Percentiles rank a stretch among this genome's conserved stretches.
These are phyloP conservation scores for Citrus reticulata DNA, from an alignment of 345 rosid genomes.

Conservation along the genomic window DNA sequence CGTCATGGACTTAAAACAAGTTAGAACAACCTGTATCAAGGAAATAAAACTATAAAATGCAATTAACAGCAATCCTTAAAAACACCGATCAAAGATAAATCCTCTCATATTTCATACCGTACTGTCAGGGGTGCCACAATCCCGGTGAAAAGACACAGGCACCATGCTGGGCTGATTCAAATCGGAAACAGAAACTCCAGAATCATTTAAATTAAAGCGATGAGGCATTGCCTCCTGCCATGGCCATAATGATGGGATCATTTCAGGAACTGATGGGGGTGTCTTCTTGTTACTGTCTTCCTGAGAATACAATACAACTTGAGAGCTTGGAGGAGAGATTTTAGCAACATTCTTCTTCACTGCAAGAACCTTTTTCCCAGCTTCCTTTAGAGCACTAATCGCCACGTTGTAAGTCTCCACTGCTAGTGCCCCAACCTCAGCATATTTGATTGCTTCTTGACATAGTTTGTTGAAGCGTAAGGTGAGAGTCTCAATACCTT, in stretches of 20 bases:
- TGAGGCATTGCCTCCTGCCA: conserved; percentile 48
- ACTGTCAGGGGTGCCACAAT: conserved; percentile 35
- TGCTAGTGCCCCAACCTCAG: conserved; percentile 56
- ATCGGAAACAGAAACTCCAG: conserved; percentile 47
- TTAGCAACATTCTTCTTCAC: conserved; percentile 45
- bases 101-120: conserved; percentile 28
- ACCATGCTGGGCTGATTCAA: conserved; percentile 50
- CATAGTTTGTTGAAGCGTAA: conserved; percentile 56
- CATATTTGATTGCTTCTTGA: conserved; percentile 50
- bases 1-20: conserved; percentile 68
- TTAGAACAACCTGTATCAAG: conserved; percentile 50
- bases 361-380: conserved; percentile 34
- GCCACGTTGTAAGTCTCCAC: conserved; percentile 52
- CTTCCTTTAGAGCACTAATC: conserved; percentile 40
- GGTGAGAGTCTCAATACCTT: conserved; percentile 37
- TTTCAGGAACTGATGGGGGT: conserved; percentile 30
- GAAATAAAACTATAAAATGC: not conserved
- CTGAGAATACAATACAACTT: conserved; percentile 33
- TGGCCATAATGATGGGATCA: conserved; percentile 51
- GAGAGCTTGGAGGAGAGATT: conserved; percentile 32
- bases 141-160: conserved; percentile 46
- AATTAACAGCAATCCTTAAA: not conserved
- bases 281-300: conserved; percentile 41
- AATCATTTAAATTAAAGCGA: conserved; percentile 47
- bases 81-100: not conserved